These are phyloP conservation scores for Effrenium voratum DNA, from an alignment of 73 alveolate species.

Conservation along the genomic window DNA sequence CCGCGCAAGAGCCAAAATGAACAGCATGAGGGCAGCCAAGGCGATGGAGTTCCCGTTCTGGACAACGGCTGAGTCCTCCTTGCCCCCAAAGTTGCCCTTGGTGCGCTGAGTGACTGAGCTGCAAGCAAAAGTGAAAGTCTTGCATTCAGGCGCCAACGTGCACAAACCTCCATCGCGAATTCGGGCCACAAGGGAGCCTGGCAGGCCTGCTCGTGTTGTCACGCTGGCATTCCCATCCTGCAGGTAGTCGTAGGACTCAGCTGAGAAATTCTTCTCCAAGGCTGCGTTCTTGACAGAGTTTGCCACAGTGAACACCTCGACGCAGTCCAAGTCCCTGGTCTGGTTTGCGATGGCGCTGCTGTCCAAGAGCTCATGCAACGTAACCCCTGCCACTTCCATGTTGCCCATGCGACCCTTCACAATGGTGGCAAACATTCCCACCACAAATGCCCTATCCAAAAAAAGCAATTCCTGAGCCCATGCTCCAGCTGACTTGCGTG, in stretches of 20 bases:
- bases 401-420: no score
- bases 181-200: neutral
- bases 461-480: no score
- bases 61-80: neutral
- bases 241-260: neutral
- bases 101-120: neutral
- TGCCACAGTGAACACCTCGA: slow-evolving; percentile 8
- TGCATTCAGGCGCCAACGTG: neutral
- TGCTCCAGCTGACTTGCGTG: no score
- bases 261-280: neutral
- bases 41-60: neutral
- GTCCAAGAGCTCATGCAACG: no score
- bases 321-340: neutral
- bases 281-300: neutral
- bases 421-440: no score
- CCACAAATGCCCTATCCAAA: no score
- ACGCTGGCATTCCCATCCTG: neutral
- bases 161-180: neutral
- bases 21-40: neutral
- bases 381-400: no score
- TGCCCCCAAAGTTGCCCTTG: neutral
- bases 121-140: neutral
- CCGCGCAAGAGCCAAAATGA: neutral
- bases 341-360: neutral
- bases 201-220: neutral